A percentile compares a stretch with the other conserved stretches of the same genome.
Conservation (phyloP, 1,139 yeast species). For the Yamadazyma triangularis region DNA sequence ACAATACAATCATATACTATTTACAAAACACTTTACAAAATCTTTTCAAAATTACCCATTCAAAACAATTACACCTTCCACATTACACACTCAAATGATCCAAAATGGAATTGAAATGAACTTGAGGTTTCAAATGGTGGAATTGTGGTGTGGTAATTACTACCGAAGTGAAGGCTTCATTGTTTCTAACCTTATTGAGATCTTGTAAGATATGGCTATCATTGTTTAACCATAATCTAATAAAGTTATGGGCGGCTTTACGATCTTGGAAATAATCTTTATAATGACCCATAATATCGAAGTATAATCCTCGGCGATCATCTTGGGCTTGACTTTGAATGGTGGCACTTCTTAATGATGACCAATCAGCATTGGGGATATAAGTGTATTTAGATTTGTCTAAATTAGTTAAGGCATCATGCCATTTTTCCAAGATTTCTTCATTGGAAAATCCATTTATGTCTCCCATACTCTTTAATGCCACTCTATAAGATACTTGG, state of each 20-base stretch:
- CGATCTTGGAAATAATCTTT: slow-evolving; percentile 41
- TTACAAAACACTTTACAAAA: too few relatives aligned
- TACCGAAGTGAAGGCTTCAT: slow-evolving; percentile 5
- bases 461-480: slow-evolving; percentile 69
- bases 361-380: slow-evolving; percentile 85
- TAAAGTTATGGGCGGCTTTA: slow-evolving; percentile 26
- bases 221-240: slow-evolving; percentile 30
- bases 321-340: slow-evolving; percentile 41
- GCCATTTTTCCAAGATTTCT: slow-evolving; percentile 61
- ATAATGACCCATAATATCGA: slow-evolving; percentile 52
- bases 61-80: too few relatives aligned
- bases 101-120: slow-evolving; percentile 26
- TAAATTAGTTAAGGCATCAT: slow-evolving; percentile 48
- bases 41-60: too few relatives aligned
- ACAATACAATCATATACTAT: background rate
- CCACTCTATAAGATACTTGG: slow-evolving; percentile 71
- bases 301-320: slow-evolving; percentile 52
- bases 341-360: slow-evolving; percentile 77
- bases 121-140: slow-evolving; percentile 22
- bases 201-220: slow-evolving; percentile 17
- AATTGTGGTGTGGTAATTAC: slow-evolving; percentile 24
- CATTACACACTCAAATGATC: too few relatives aligned
- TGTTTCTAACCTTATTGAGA: slow-evolving; percentile 3
- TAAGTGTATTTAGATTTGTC: slow-evolving; percentile 53
- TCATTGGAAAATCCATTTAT: slow-evolving; percentile 48